Conservation (phyloP, 306 rosid species). For the Glycine latifolia region DNA sequence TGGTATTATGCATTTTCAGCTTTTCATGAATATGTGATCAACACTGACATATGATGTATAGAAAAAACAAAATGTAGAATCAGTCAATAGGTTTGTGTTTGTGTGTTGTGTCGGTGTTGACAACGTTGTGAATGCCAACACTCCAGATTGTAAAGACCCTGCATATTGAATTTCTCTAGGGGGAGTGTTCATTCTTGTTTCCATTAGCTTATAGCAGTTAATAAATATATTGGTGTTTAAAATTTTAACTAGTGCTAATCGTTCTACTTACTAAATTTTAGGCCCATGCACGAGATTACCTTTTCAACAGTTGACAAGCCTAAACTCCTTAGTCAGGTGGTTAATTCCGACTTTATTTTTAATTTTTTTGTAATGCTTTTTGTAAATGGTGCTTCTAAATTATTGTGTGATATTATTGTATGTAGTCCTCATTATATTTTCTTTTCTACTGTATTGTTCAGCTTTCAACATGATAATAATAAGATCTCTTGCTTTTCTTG, state of each 20-base stretch:
- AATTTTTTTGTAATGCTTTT: neutral
- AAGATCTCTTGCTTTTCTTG: conserved; percentile 33
- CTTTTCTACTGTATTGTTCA: conserved; percentile 22
- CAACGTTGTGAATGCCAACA: conserved; percentile 35
- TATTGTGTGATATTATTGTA: conserved; percentile 36
- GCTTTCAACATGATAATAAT: conserved; percentile 12
- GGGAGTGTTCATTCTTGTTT: conserved; percentile 11
- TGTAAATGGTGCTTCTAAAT: conserved; percentile 24
- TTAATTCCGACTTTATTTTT: conserved; percentile 40
- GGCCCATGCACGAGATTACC: conserved; percentile 99
- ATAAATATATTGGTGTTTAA: conserved; percentile 34
- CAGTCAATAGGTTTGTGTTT: conserved; percentile 16
- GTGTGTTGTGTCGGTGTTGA: neutral
- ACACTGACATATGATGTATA: neutral
- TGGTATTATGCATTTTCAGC: too few species aligned
- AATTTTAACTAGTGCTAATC: conserved; percentile 32
- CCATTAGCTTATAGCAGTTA: conserved; percentile 17
- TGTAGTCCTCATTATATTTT: conserved; percentile 27
- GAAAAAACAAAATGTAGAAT: conserved; percentile 5
- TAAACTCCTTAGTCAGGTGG: conserved; percentile 97
- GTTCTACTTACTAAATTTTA: conserved; percentile 49
- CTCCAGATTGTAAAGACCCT: conserved; percentile 2
- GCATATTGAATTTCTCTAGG: neutral
- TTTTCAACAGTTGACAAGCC: conserved; percentile 96
- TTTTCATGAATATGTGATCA: neutral